phyloP scores from a whole-genome alignment of 768 basidiomycete genomes.

The Lentinula edodes region DNA sequence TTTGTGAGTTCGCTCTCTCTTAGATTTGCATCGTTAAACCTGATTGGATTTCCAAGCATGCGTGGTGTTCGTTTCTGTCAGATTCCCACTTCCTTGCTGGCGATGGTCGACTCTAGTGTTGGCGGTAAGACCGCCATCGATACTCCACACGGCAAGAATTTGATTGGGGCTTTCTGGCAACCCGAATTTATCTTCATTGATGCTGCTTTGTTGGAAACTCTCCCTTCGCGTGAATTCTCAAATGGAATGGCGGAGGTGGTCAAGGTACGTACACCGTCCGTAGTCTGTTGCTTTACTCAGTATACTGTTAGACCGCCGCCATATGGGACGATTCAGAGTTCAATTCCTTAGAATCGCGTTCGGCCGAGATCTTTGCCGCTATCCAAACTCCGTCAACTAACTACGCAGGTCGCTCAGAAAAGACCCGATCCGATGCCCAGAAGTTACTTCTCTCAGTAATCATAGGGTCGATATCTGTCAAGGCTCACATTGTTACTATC shows the following conservation, averaged over 20 bases:
- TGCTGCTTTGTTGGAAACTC: slow-evolving; percentile 89
- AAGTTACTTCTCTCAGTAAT: slow-evolving; percentile 87
- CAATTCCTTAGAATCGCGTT: slow-evolving; percentile 77
- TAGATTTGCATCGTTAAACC: neutral
- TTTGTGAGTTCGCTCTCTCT: slow-evolving; percentile 55
- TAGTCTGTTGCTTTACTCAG: neutral
- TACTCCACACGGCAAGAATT: slow-evolving; percentile 96
- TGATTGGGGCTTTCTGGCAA: slow-evolving; percentile 98
- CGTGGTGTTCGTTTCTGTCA: slow-evolving; percentile 93
- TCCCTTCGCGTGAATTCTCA: slow-evolving; percentile 90
- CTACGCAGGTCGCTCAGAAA: slow-evolving; percentile 49
- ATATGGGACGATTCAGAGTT: slow-evolving; percentile 96
- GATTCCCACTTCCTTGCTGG: slow-evolving; percentile 92
- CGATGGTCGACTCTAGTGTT: slow-evolving; percentile 98
- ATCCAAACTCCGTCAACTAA: slow-evolving; percentile 67
- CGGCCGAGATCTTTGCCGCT: slow-evolving; percentile 80
- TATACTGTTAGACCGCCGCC: slow-evolving; percentile 79
- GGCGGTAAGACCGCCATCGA: slow-evolving; percentile 99
- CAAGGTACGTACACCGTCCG: slow-evolving; percentile 50
- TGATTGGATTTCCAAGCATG: slow-evolving; percentile 56
- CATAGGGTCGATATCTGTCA: slow-evolving; percentile 89
- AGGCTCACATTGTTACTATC: slow-evolving; percentile 93
- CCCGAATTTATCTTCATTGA: slow-evolving; percentile 98
- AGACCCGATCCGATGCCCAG: slow-evolving; percentile 70
- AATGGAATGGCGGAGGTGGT: slow-evolving; percentile 99